Base-by-base conservation (phyloP, 768 basidiomycete genomes). In the Scleroderma bovista region DNA sequence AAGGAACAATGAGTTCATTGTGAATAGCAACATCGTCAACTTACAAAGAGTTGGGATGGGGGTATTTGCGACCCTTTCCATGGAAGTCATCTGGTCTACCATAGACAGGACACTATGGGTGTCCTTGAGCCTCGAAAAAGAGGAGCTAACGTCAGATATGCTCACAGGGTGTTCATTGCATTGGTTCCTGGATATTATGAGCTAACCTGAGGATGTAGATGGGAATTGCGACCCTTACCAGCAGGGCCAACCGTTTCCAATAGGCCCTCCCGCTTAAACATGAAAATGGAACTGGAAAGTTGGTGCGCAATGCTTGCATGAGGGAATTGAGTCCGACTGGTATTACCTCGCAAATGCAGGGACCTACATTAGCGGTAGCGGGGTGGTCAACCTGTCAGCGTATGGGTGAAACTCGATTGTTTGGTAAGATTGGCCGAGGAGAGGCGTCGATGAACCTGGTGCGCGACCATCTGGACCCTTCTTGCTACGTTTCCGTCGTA, bases 31-130 rank as follows among this genome's bases (percentile, higher is more conserved):
- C 29, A 45, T 24, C 33, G 47, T 38, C 26, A 65, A 33, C 44
- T 45, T 22, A 86, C 84, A 90, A 34, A 84, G 84, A 36, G 79
- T 69, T 17, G 88, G 90, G 44, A 92, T 88, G 0, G 86, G 87
- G 10, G 90, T 90, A 65, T 88, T 92, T 15, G 90, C 88, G 32
- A 93, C 77, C n/a, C 94, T 79, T 69, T 97, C 93, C 84, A 96
- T 90, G 6, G 76, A 75, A 15, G 84, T 81, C 58, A 97, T 75
- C 63, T 91, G 85, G 58, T 93, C 90, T 1, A 89, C 84, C 81
- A 95, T 85, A 33, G 77, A 75, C 53, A 87, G 85, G 42, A 93
- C 71, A 44, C 88, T 90, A 55, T 4, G 52, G 41, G 37, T 47
- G 10, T 36, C 45, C 33, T 45, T 40, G 26, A 17, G 1, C 32